Conservation (phyloP, 1,284 basidiomycete species). For the Albatrellus sp. region DNA sequence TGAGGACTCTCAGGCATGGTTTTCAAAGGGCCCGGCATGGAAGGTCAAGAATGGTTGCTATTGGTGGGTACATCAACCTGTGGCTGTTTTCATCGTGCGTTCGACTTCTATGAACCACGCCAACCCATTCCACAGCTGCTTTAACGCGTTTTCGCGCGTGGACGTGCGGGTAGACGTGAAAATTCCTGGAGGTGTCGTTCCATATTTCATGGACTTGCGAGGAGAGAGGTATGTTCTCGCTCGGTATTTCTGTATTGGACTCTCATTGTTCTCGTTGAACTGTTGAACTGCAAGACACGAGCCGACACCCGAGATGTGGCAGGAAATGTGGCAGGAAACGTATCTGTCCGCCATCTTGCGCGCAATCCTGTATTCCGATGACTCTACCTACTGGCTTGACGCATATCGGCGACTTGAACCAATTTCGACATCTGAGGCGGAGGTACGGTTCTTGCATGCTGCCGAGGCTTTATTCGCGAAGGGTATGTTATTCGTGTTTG, state of each 20-base stretch:
- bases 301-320: conserved; percentile 89
- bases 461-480: conserved; percentile 87
- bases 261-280: conserved; percentile 1
- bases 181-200: conserved; percentile 93
- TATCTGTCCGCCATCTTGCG: conserved; percentile 90
- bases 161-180: conserved; percentile 97
- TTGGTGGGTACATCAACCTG: conserved; percentile 45
- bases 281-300: conserved; percentile 77
- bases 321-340: conserved; percentile 97
- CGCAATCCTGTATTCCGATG: conserved; percentile 91
- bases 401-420: conserved; percentile 95
- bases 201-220: conserved; percentile 88
- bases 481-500: conserved; percentile 32
- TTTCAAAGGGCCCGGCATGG: conserved; percentile 79
- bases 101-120: not conserved
- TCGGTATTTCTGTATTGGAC: not conserved
- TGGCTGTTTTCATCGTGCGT: not conserved
- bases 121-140: conserved; percentile 52
- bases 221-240: conserved; percentile 70
- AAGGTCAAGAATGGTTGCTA: conserved; percentile 92
- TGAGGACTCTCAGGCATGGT: conserved; percentile 89
- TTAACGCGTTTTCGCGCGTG: conserved; percentile 96
- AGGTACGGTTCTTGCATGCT: conserved; percentile 83
- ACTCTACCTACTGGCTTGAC: conserved; percentile 83
- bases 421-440: conserved; percentile 81